Evolutionary conservation across 768 basidiomycete genomes (phyloP), one percentile per base, ranked within the genome.

Genomic region (Gyrodon lividus): DNA sequence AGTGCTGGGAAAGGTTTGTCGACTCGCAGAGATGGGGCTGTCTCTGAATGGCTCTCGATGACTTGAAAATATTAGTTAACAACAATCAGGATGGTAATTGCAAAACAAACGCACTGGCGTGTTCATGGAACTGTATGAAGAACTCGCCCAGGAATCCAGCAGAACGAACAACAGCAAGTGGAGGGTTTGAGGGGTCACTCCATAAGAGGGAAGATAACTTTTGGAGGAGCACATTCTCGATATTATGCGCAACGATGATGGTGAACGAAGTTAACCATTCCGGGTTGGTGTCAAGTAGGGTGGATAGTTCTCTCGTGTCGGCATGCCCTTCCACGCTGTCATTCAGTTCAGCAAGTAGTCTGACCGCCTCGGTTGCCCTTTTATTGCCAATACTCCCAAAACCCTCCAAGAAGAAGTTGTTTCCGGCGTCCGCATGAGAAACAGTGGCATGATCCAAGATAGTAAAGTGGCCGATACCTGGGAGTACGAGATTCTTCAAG

Each of bases 401-500:
- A 0, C 84, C 87, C 35, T 88, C 81, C 22, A 99, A 76, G 73
- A 98, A 99, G 75, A 99, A 99, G 74, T 98, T 98, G 76, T 93
- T 92, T 0, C 94, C 94, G 0, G 92, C 84, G 60, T 98, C 95
- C 50, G 84, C 80, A 1, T 83, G 76, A 0, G 83, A 77, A 24
- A 86, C 86, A 34, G 67, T 48, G 2, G 70, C 65, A 20, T 79
- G 71, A 63, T 95, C 93, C 52, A 97, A 81, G 66, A 98, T 82
- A 43, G 95, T 96, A 67, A 97, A 98, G 64, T 89, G 83, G n/a
- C 95, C 92, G 57, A 98, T 84, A 7, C 96, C 96, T 2, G 97
- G 97, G 7, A 98, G 82, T 34, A 98, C 93, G 54, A 98, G 86
- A 65, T 98, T 98, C 78, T 99, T 98, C 50, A 99, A 78, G 58